Base-by-base conservation (phyloP, 1,284 basidiomycete genomes). In the Cryptococcus sp. region DNA sequence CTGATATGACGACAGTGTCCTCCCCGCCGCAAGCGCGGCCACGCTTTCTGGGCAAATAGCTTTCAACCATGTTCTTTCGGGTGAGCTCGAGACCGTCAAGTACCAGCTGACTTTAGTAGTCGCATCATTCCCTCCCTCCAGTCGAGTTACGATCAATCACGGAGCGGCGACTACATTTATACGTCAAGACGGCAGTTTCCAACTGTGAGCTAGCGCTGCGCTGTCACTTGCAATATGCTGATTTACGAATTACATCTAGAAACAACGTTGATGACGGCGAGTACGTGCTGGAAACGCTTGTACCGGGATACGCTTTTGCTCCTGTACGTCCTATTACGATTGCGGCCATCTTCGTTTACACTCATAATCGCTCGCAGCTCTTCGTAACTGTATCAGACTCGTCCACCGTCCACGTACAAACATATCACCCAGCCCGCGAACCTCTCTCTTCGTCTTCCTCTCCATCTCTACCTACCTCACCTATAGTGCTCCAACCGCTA, bases 401-500 rank as follows among this genome's bases (percentile, higher is more conserved):
- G 22, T 54, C 46, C 34, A 26, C 59, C 22, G 58, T 70, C 25
- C 76, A 79, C 57, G 81, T 88, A 29, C 83, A 84, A 55, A 83
- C 87, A 2, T 86, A 88, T 73, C 70, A 85, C 55, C 80, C 84
- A 34, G 87, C 89, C 11, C 86, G 88, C 6, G 75, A 89, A 55
- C 82, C 85, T 26, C 83, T 87, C 17, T 77, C 85, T 0, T 80
- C 85, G 1, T 72, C 82, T 3, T 72, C 85, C 37, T 80, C 84
- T 2, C 86, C 89, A 70, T 92, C 3, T 79, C 84, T 86, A 90
- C 75, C 89, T 89, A 0, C 77, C 90, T 54, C 68, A 78, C 5
- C 10, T n/a, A n/a, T n/a, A n/a, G n/a, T n/a, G n/a, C 69, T 92
- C 46, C 64, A 73, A 2, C 81, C 88, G 1, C 79, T 83, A 57